A percentile compares a stretch with the other conserved stretches of the same genome.
phyloP scores from a whole-genome alignment of 441 rosid genomes.

The Populus hybrid region DNA sequence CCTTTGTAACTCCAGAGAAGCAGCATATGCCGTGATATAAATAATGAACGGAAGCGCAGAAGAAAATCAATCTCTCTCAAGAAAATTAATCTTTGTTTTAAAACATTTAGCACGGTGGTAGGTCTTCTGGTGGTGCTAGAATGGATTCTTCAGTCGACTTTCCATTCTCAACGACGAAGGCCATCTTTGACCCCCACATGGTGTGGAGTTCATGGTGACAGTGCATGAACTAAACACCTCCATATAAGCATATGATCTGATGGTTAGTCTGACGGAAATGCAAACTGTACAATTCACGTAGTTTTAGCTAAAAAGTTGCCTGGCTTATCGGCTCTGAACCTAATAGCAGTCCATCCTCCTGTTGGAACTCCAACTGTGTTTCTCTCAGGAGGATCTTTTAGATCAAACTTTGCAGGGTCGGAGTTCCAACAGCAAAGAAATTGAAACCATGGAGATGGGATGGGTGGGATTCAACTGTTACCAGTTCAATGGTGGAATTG shows the following conservation, averaged over 20 bases:
- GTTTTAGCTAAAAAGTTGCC: conserved; percentile 19
- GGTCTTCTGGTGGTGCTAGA: conserved; percentile 44
- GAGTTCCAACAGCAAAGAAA: conserved; percentile 45
- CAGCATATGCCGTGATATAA: not conserved
- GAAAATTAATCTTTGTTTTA: conserved; percentile 11
- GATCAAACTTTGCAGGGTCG: conserved; percentile 41
- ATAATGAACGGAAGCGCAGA: conserved; percentile 13
- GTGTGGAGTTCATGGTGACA: conserved; percentile 55
- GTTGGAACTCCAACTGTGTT: conserved; percentile 49
- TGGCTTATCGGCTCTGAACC: conserved; percentile 47
- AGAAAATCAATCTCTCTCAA: conserved; percentile 19
- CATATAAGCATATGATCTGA: too few relatives aligned
- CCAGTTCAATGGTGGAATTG: conserved; percentile 51
- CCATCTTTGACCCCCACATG: conserved; percentile 53
- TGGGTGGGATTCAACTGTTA: conserved; percentile 56
- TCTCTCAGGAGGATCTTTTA: conserved; percentile 45
- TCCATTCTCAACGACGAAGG: conserved; percentile 50
- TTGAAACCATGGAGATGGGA: conserved; percentile 55
- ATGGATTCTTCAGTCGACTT: conserved; percentile 36
- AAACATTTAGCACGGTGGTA: conserved; percentile 33
- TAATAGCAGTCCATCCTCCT: conserved; percentile 51
- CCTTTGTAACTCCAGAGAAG: conserved; percentile 18
- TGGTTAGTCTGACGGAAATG: too few relatives aligned
- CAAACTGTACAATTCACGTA: too few relatives aligned
- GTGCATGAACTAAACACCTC: not conserved